These are phyloP conservation scores for Ogataea pini DNA, from an alignment of 805 yeast species.

Conservation along the genomic window DNA sequence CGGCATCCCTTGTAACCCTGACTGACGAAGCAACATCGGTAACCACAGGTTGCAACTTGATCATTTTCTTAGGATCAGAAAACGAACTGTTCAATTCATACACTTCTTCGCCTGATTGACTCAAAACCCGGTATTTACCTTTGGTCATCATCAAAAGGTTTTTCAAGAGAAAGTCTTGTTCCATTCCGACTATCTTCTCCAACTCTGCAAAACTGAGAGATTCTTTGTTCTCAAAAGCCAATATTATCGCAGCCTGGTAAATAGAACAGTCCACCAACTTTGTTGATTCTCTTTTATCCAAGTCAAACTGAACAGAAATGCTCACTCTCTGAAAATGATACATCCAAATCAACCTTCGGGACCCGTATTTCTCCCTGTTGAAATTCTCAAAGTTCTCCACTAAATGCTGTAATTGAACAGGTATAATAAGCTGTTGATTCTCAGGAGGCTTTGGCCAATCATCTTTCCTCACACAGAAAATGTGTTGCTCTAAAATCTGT, in stretches of 20 bases:
- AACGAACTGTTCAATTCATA: constrained; percentile 15
- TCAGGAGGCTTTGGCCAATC: constrained; percentile 28
- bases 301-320: constrained; percentile 36
- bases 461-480: constrained; percentile 18
- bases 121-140: constrained; percentile 35
- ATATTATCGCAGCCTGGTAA: constrained; percentile 44
- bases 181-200: constrained; percentile 35
- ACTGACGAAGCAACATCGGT: constrained; percentile 8
- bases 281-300: constrained; percentile 20
- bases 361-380: constrained; percentile 8
- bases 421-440: constrained; percentile 20
- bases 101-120: constrained; percentile 9
- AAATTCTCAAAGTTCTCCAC: constrained; percentile 14
- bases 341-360: constrained; percentile 41
- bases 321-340: constrained; percentile 43
- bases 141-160: constrained; percentile 34
- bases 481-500: not conserved
- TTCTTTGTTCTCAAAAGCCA: constrained; percentile 39
- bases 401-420: constrained; percentile 12
- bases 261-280: constrained; percentile 37
- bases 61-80: constrained; percentile 7
- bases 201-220: constrained; percentile 28
- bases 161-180: constrained; percentile 32
- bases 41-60: constrained; percentile 13
- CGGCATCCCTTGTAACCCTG: not conserved